Evolutionary conservation across 2,329 filamentous ascomycete genomes (phyloP), one percentile per base, ranked within the genome.

Genomic region (Colletotrichum orbiculare): DNA sequence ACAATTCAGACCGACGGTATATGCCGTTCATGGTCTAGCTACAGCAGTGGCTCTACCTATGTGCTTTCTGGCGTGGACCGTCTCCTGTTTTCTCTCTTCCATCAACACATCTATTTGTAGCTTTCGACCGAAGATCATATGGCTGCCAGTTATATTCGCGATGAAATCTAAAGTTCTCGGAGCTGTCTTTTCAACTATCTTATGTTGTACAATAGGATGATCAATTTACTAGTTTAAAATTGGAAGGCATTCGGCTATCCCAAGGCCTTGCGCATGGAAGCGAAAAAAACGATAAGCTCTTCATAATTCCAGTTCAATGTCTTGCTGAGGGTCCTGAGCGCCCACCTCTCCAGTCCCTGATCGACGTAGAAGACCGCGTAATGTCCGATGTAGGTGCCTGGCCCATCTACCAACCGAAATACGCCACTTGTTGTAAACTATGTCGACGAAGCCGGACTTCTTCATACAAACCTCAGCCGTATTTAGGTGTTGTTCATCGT

Each of bases 311-410:
- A 75, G 0, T 73, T 73, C 43, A 76, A 8, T 10, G 75, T 57
- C 49, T 77, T 69, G 1, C 71, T 72, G 10, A 76, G 48, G 1
- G 73, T 66, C 12, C 69, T 69, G 2, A 72, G 41, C 3, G 60
- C 74, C 54, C 76, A 76, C 0, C 72, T 71, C 12, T 74, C 73
- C 2, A 74, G 45, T 34, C 69, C 70, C 56, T 70, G 65, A 6
- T 72, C 70, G 17, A 69, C 55, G 35, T 70, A 72, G 8, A 65
- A 59, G 2, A 71, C 66, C 15, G 71, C 72, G 41, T 68, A 72
- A 1, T 61, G 43, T 7, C 66, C 68, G 46, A 69, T 52, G 33
- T 60, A 37, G 17, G 53, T 61, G 25, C 63, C 58, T 62, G 9
- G 67, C 46, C 68, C 69, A 71, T 5, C 52, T 60, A 10, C 66